phyloP scores from a whole-genome alignment of 2,329 filamentous ascomycete species.

The Talaromyces atroroseus region DNA sequence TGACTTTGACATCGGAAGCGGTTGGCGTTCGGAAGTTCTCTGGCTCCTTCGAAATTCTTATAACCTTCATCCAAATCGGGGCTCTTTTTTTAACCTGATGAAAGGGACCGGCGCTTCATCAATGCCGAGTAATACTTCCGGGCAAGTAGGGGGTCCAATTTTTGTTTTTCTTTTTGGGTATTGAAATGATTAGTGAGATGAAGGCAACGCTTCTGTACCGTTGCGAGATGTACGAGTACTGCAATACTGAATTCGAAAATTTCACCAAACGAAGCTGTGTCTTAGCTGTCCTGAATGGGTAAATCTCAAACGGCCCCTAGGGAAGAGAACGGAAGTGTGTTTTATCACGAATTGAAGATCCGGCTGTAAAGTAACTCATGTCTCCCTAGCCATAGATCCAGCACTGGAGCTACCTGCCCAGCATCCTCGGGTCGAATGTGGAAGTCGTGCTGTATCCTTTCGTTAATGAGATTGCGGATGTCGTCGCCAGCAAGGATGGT shows the following conservation, averaged over 20 bases:
- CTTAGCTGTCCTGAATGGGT: neutral
- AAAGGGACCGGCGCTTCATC: neutral
- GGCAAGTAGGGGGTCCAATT: neutral
- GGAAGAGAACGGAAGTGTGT: neutral
- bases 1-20: slow-evolving; percentile 7
- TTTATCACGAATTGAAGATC: slow-evolving; percentile 58
- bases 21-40: slow-evolving; percentile 8
- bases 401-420: slow-evolving; percentile 54
- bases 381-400: slow-evolving; percentile 61
- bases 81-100: neutral
- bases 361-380: slow-evolving; percentile 62
- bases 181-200: neutral
- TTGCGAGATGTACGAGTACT: slow-evolving; percentile 12
- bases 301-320: too few species aligned
- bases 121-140: neutral
- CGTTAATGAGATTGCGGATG: slow-evolving; percentile 48
- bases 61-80: neutral
- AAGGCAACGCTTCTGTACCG: slow-evolving; percentile 2
- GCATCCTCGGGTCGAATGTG: slow-evolving; percentile 48
- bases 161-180: slow-evolving; percentile 5
- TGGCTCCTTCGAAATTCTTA: neutral
- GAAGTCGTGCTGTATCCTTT: slow-evolving; percentile 47
- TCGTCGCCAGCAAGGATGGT: slow-evolving; percentile 50
- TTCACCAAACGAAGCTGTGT: neutral
- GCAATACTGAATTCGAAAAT: neutral